phyloP scores from a whole-genome alignment of 2,329 filamentous ascomycete species.

The Paecilomyces niveus region DNA sequence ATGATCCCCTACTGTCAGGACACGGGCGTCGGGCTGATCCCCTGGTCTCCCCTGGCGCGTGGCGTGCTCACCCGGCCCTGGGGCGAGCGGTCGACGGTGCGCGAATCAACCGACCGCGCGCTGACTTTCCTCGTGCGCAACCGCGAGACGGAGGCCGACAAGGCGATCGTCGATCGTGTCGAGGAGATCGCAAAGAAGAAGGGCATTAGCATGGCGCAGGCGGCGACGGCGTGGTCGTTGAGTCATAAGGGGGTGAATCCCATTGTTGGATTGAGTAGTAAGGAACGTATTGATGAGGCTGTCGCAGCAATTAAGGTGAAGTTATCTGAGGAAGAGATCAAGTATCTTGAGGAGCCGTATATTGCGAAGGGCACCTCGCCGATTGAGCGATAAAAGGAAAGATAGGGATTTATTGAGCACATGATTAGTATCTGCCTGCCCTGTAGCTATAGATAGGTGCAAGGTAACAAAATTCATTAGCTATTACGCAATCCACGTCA shows the following conservation, averaged over 20 bases:
- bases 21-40: slow-evolving; percentile 29
- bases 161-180: slow-evolving; percentile 48
- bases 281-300: slow-evolving; percentile 56
- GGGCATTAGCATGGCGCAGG: slow-evolving; percentile 55
- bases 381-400: slow-evolving; percentile 26
- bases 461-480: background rate
- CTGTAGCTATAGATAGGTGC: too few relatives aligned
- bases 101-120: slow-evolving; percentile 38
- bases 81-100: slow-evolving; percentile 32
- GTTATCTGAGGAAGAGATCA: slow-evolving; percentile 52
- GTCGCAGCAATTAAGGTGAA: slow-evolving; percentile 40
- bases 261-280: slow-evolving; percentile 56
- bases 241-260: slow-evolving; percentile 47
- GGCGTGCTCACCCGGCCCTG: slow-evolving; percentile 43
- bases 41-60: slow-evolving; percentile 35
- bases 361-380: slow-evolving; percentile 38
- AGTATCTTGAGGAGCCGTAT: slow-evolving; percentile 58
- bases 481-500: background rate
- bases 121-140: slow-evolving; percentile 35
- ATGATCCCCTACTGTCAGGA: slow-evolving; percentile 37
- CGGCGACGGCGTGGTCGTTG: slow-evolving; percentile 58
- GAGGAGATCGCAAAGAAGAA: slow-evolving; percentile 54
- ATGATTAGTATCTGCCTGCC: too few relatives aligned
- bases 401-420: background rate
- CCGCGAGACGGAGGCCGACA: slow-evolving; percentile 41